Percentiles rank a stretch among this genome's conserved stretches.
These are phyloP conservation scores for Pichia sp. DNA, from an alignment of 1,139 yeast species.

Conservation along the genomic window DNA sequence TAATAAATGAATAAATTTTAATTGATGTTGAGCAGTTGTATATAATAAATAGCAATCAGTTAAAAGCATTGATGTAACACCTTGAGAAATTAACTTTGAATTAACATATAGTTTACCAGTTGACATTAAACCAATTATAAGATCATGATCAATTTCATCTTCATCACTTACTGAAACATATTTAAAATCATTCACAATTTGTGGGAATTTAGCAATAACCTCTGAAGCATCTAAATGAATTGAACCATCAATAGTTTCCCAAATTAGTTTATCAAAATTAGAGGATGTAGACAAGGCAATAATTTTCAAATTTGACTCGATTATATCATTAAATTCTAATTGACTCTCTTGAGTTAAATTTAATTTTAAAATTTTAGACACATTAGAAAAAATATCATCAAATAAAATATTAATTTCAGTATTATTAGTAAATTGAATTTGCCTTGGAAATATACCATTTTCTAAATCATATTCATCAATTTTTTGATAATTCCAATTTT, in stretches of 20 bases:
- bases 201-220: constrained; percentile 51
- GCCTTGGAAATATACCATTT: constrained; percentile 45
- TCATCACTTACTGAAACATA: constrained; percentile 32
- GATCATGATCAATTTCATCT: constrained; percentile 20
- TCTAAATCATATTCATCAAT: constrained; percentile 32
- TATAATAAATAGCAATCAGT: constrained; percentile 70
- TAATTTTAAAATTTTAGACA: constrained; percentile 6
- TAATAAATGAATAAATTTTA: constrained; percentile 73
- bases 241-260: constrained; percentile 60
- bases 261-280: constrained; percentile 46
- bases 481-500: constrained; percentile 36
- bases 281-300: constrained; percentile 53
- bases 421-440: constrained; percentile 52
- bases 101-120: constrained; percentile 72
- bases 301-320: constrained; percentile 42
- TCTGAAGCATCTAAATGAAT: constrained; percentile 34
- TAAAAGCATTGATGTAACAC: constrained; percentile 75
- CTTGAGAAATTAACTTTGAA: constrained; percentile 54
- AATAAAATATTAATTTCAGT: constrained; percentile 48
- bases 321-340: constrained; percentile 30
- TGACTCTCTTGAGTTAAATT: neutral
- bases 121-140: constrained; percentile 60
- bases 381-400: constrained; percentile 31
- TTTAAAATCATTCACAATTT: constrained; percentile 59
- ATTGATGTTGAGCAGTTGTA: constrained; percentile 82